Conservation (phyloP, 2,329 filamentous ascomycete species). For the Penicillium sp. region DNA sequence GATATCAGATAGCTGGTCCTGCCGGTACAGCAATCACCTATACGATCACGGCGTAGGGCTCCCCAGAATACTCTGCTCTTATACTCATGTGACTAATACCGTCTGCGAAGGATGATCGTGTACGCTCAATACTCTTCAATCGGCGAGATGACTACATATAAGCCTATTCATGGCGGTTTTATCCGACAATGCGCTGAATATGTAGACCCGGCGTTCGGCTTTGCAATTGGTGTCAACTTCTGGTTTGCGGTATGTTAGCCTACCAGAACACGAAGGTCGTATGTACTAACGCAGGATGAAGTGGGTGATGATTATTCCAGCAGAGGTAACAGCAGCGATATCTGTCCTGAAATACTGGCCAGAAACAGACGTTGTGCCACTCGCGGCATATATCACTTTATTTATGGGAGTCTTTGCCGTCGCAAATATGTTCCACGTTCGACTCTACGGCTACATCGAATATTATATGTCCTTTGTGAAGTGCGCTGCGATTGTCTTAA, state of each 20-base stretch:
- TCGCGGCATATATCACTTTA: conserved; percentile 35
- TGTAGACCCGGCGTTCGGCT: conserved; percentile 34
- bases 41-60: conserved; percentile 27
- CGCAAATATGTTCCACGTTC: conserved; percentile 28
- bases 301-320: conserved; percentile 35
- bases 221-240: conserved; percentile 36
- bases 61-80: neutral
- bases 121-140: conserved; percentile 35
- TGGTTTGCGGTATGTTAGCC: conserved; percentile 28
- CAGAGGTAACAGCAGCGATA: conserved; percentile 36
- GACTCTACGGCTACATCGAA: conserved; percentile 32
- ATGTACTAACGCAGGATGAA: conserved; percentile 1
- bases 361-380: conserved; percentile 23
- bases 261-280: neutral
- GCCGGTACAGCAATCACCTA: conserved; percentile 35
- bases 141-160: conserved; percentile 33
- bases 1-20: conserved; percentile 25
- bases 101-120: conserved; percentile 26
- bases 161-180: conserved; percentile 35
- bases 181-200: conserved; percentile 34
- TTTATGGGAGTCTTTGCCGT: conserved; percentile 29
- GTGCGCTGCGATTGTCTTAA: conserved; percentile 29
- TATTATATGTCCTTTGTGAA: conserved; percentile 35
- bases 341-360: conserved; percentile 35
- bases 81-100: neutral